Percentiles rank a stretch among this genome's conserved stretches.
phyloP scores from a whole-genome alignment of 2,329 filamentous ascomycete genomes.

The Aspergillus calidoustus region DNA sequence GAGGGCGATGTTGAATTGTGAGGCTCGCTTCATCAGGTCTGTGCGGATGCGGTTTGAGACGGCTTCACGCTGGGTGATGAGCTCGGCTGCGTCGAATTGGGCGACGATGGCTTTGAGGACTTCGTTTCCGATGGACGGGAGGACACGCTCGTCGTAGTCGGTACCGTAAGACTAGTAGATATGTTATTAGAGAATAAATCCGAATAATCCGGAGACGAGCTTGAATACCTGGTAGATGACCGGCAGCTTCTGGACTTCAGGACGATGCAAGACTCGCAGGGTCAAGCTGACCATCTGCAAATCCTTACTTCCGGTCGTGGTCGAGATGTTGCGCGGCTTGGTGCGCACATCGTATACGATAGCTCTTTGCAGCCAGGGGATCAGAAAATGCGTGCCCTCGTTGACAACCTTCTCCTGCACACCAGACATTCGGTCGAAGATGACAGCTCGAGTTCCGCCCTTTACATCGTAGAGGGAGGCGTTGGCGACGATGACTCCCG shows the following conservation, averaged over 20 bases:
- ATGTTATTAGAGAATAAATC: not conserved
- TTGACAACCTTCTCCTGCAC: slow-evolving; percentile 92
- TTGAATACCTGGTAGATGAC: slow-evolving; percentile 93
- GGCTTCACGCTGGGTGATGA: slow-evolving; percentile 98
- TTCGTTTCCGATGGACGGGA: slow-evolving; percentile 98
- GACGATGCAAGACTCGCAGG: slow-evolving; percentile 89
- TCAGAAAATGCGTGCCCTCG: slow-evolving; percentile 94
- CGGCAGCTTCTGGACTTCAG: slow-evolving; percentile 87
- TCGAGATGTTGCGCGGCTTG: slow-evolving; percentile 95
- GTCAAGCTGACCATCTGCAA: slow-evolving; percentile 99
- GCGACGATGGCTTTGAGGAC: slow-evolving; percentile 98
- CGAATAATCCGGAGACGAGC: not conserved
- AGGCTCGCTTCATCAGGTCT: slow-evolving; percentile 88
- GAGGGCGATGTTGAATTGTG: slow-evolving; percentile 98
- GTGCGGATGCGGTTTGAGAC: slow-evolving; percentile 92
- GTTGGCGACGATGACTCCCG: slow-evolving; percentile 70
- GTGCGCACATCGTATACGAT: slow-evolving; percentile 98
- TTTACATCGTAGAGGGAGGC: slow-evolving; percentile 95
- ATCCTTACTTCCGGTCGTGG: slow-evolving; percentile 97
- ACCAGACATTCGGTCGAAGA: slow-evolving; percentile 91
- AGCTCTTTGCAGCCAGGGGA: slow-evolving; percentile 93
- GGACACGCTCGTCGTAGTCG: slow-evolving; percentile 98
- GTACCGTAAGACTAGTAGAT: slow-evolving; percentile 80
- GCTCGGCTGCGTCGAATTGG: slow-evolving; percentile 96
- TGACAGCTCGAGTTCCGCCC: slow-evolving; percentile 91